Conservation (phyloP, 495 filamentous ascomycete species). For the Parathielavia appendiculata region DNA sequence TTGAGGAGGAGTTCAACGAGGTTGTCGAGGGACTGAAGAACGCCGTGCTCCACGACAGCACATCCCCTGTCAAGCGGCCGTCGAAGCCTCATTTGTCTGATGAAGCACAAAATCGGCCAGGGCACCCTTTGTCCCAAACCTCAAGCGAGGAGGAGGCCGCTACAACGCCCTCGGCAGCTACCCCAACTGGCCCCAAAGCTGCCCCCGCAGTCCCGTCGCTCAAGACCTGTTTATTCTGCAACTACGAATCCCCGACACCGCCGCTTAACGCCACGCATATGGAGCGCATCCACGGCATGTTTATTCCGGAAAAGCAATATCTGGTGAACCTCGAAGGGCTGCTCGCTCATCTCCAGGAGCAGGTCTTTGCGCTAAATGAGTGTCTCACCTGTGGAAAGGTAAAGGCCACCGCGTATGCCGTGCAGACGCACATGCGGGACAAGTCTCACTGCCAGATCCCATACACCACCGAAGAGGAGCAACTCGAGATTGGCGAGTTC, state of each 20-base stretch:
- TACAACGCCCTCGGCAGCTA: conserved; percentile 29
- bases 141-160: conserved; percentile 33
- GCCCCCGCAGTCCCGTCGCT: conserved; percentile 39
- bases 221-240: conserved; percentile 85
- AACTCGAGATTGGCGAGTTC: conserved; percentile 93
- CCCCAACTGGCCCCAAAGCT: conserved; percentile 20
- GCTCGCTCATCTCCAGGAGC: conserved; percentile 67
- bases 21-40: conserved; percentile 75
- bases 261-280: conserved; percentile 78
- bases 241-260: conserved; percentile 66
- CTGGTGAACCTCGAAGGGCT: conserved; percentile 77
- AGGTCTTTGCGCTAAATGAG: conserved; percentile 67
- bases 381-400: conserved; percentile 73
- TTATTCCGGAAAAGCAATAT: conserved; percentile 83
- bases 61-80: conserved; percentile 50
- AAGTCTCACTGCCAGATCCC: conserved; percentile 95
- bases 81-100: conserved; percentile 53
- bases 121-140: conserved; percentile 33
- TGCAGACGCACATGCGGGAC: conserved; percentile 95
- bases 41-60: conserved; percentile 58
- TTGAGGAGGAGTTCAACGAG: conserved; percentile 69
- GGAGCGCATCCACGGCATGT: conserved; percentile 89
- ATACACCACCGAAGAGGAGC: conserved; percentile 82
- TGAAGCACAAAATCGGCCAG: conserved; percentile 39
- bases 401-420: conserved; percentile 64